Conservation (phyloP, 2,329 filamentous ascomycete species). For the Massarina eburnea region DNA sequence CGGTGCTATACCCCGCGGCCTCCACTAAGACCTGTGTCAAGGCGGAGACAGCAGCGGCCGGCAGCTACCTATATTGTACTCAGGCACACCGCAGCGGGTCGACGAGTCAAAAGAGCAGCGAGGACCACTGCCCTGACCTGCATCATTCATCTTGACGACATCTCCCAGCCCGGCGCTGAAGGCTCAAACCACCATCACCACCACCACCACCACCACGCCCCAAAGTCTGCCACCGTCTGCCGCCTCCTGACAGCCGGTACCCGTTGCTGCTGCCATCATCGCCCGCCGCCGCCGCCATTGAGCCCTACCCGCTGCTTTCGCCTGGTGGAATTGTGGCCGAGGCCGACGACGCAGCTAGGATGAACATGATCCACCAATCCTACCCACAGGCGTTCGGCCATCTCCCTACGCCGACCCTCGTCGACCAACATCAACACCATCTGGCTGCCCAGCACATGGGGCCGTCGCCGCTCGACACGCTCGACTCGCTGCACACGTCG, state of each 20-base stretch:
- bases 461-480: conserved; percentile 62
- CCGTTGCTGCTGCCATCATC: conserved; percentile 3
- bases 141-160: conserved; percentile 32
- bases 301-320: conserved; percentile 18
- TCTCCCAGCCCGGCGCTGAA: conserved; percentile 33
- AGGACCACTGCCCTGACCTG: conserved; percentile 32
- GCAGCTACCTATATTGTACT: conserved; percentile 39
- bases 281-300: conserved; percentile 14
- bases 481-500: conserved; percentile 68
- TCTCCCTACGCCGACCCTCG: conserved; percentile 56
- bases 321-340: conserved; percentile 33
- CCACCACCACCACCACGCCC: conserved; percentile 11
- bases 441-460: conserved; percentile 45
- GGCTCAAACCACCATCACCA: conserved; percentile 9
- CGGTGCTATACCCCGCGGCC: conserved; percentile 39
- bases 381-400: conserved; percentile 41
- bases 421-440: conserved; percentile 58
- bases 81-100: conserved; percentile 36
- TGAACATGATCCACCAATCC: conserved; percentile 41
- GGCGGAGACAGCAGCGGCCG: conserved; percentile 34
- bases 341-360: conserved; percentile 33
- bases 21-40: conserved; percentile 33
- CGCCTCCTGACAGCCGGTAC: background rate
- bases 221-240: conserved; percentile 8
- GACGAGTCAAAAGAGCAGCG: conserved; percentile 31